Conservation (phyloP, 345 rosid species). For the Tarenaya hassleriana region DNA sequence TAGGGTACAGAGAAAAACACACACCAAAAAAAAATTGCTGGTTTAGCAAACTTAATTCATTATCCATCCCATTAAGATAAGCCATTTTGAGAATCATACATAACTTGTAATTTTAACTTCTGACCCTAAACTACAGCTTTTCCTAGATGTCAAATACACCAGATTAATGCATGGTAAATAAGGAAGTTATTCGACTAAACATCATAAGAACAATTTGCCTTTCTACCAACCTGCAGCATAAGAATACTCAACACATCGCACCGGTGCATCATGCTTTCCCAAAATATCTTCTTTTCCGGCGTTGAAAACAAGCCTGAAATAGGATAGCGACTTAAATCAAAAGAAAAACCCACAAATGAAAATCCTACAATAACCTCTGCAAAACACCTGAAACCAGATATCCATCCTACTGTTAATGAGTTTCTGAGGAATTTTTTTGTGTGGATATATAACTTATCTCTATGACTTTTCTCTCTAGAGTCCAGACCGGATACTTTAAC, state of each 20-base stretch:
- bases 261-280: conserved; percentile 87
- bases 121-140: not conserved
- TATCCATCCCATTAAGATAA: not conserved
- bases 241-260: conserved; percentile 88
- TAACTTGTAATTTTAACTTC: not conserved
- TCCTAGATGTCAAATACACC: not conserved
- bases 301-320: conserved; percentile 73
- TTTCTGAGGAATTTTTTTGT: not conserved
- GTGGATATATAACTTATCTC: not conserved
- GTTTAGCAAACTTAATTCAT: not conserved
- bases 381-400: not conserved
- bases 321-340: conserved; percentile 10
- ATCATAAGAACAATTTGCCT: not conserved
- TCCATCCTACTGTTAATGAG: not conserved
- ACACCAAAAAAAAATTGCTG: not conserved
- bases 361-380: not conserved
- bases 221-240: conserved; percentile 78
- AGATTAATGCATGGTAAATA: not conserved
- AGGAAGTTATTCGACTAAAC: not conserved
- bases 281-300: conserved; percentile 73
- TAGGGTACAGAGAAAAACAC: conserved; percentile 4
- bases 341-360: not conserved
- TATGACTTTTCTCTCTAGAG: too few relatives aligned
- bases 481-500: not conserved
- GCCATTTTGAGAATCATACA: not conserved